Evolutionary conservation across 2,329 filamentous ascomycete genomes (phyloP).

Genomic region (Corinectria fuckeliana): DNA sequence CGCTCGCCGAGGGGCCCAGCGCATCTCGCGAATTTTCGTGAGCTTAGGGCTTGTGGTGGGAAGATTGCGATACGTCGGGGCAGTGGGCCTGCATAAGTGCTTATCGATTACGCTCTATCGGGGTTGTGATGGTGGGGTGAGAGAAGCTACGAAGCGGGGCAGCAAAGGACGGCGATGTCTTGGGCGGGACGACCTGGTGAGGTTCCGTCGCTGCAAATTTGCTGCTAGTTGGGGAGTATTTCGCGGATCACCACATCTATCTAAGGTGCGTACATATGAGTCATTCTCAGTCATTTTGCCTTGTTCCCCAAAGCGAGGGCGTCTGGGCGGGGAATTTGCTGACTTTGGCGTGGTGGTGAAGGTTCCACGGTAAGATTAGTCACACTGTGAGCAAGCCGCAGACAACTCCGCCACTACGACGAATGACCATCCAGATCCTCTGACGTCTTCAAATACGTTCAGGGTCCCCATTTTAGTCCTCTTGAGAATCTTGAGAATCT

Average conservation of each 20-base stretch:
- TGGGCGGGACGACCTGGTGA: constrained; percentile 7
- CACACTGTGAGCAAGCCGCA: constrained; percentile 30
- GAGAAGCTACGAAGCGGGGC: constrained; percentile 38
- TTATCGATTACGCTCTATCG: constrained; percentile 38
- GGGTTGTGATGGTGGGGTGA: constrained; percentile 28
- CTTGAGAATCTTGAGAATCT: neutral
- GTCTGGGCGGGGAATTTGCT: constrained; percentile 21
- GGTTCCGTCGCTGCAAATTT: constrained; percentile 3
- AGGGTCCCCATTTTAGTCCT: neutral
- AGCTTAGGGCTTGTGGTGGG: constrained; percentile 49
- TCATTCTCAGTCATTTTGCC: constrained; percentile 36
- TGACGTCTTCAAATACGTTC: constrained; percentile 14
- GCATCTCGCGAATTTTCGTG: constrained; percentile 45
- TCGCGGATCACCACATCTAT: constrained; percentile 8
- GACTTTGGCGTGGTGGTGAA: constrained; percentile 23
- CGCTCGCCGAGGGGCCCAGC: constrained; percentile 40
- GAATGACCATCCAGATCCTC: constrained; percentile 4
- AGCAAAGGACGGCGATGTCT: constrained; percentile 16
- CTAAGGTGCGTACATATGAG: constrained; percentile 29
- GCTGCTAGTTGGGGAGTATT: neutral
- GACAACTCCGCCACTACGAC: constrained; percentile 21
- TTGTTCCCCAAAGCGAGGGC: constrained; percentile 17
- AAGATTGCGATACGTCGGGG: constrained; percentile 36
- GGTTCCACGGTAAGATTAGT: constrained; percentile 29
- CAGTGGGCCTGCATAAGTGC: constrained; percentile 33